These are phyloP conservation scores for Cruciata laevipes DNA, from an alignment of 257 asterid species.

Conservation along the genomic window DNA sequence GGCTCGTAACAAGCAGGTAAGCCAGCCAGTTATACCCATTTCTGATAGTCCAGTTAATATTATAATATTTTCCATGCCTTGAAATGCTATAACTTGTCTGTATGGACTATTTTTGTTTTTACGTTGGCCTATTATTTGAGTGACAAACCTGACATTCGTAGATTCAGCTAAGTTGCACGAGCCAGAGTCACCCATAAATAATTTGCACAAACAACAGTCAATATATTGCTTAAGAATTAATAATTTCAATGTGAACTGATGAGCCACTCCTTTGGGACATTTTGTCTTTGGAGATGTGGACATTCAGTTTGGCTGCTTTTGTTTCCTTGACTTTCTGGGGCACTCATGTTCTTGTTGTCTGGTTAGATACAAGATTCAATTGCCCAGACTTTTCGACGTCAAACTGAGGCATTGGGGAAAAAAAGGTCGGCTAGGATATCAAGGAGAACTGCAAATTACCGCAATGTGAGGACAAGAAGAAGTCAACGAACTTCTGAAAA, in stretches of 20 bases:
- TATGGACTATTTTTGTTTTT: neutral
- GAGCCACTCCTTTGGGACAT: neutral
- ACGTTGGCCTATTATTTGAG: neutral
- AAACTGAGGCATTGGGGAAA: slow-evolving; percentile 90
- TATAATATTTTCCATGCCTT: neutral
- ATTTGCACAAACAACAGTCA: neutral
- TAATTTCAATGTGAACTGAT: neutral
- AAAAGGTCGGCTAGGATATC: slow-evolving; percentile 61
- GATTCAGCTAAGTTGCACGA: neutral
- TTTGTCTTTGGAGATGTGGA: slow-evolving; percentile 6
- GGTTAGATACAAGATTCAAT: slow-evolving; percentile 85
- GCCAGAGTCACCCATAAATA: neutral
- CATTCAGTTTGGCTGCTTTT: neutral
- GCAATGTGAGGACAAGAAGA: slow-evolving; percentile 64
- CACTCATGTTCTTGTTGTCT: slow-evolving; percentile 10
- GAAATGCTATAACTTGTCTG: neutral
- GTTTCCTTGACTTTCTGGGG: slow-evolving; percentile 6
- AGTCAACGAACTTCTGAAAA: slow-evolving; percentile 50
- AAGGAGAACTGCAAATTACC: slow-evolving; percentile 52
- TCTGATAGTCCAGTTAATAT: neutral
- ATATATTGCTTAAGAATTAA: neutral
- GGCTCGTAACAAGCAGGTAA: slow-evolving; percentile 90
- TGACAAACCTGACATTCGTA: slow-evolving; percentile 7
- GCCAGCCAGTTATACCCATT: slow-evolving; percentile 3
- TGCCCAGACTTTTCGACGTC: slow-evolving; percentile 82